Evolutionary conservation across 164 flowering plant species (phyloP).

Genomic region (Malania oleifera): DNA sequence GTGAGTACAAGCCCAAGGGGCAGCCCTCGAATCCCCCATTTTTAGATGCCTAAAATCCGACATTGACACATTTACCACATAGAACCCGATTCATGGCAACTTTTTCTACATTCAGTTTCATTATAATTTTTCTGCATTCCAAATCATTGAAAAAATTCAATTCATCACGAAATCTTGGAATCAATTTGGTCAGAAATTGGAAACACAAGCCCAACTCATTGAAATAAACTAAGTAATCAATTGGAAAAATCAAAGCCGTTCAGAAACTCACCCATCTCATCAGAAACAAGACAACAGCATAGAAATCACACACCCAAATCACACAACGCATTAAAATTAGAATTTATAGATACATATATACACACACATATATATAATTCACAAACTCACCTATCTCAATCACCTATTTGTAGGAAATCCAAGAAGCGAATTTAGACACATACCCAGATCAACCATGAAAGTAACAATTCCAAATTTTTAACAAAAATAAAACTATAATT

Average conservation of each 20-base stretch:
- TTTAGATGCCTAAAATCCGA: constrained; percentile 1
- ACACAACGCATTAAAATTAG: not conserved
- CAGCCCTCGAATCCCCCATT: no score
- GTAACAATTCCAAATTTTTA: not conserved
- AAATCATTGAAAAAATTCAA: not conserved
- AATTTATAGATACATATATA: no score
- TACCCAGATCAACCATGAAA: not conserved
- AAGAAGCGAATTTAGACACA: not conserved
- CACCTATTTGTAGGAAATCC: not conserved
- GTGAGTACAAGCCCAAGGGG: no score
- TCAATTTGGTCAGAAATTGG: not conserved
- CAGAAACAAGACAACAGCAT: not conserved
- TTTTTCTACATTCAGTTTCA: no score
- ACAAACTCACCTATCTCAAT: not conserved
- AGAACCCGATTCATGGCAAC: constrained; percentile 1
- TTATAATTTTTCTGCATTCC: no score
- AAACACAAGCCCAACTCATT: not conserved
- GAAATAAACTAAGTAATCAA: not conserved
- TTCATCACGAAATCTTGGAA: not conserved
- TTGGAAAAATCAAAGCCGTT: not conserved
- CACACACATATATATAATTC: no score
- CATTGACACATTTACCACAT: no score
- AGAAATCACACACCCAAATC: not conserved
- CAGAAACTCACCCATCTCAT: not conserved
- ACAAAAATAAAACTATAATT: no score